Conservation (phyloP, 2,329 filamentous ascomycete genomes). For the Fusarium temperatum region DNA sequence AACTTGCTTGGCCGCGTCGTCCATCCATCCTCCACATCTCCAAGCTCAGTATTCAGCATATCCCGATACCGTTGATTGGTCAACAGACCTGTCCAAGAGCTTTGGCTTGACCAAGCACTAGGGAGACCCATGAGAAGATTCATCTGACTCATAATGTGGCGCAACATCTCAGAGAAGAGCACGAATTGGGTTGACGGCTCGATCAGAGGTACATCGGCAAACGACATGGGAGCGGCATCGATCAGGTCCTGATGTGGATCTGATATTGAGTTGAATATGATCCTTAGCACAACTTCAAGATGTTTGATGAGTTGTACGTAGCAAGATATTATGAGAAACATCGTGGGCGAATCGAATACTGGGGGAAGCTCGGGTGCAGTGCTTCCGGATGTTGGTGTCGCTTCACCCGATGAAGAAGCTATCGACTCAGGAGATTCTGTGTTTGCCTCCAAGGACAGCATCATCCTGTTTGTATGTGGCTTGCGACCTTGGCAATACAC, state of each 20-base stretch:
- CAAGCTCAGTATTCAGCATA: constrained; percentile 42
- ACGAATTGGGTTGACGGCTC: constrained; percentile 42
- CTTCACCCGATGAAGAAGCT: not conserved
- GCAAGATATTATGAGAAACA: constrained; percentile 45
- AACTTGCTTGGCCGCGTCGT: constrained; percentile 33
- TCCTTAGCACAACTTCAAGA: constrained; percentile 37
- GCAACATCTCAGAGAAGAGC: constrained; percentile 42
- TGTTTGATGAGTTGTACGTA: constrained; percentile 41
- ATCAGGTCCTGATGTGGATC: constrained; percentile 20
- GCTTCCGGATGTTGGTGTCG: not conserved
- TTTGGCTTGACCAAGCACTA: constrained; percentile 31
- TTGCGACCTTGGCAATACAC: not conserved
- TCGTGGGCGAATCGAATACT: constrained; percentile 38
- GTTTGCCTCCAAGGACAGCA: constrained; percentile 4
- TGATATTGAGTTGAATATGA: constrained; percentile 28
- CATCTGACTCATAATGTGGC: constrained; percentile 39
- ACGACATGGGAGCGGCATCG: constrained; percentile 33
- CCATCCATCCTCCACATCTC: constrained; percentile 35
- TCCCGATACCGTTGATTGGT: constrained; percentile 27
- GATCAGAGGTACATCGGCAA: constrained; percentile 37
- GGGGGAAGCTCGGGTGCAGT: constrained; percentile 6
- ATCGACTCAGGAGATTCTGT: not conserved
- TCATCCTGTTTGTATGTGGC: constrained; percentile 7
- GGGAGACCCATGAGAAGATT: constrained; percentile 43
- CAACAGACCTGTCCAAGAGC: constrained; percentile 40